A percentile compares a stretch with the other conserved stretches of the same genome.
These are phyloP conservation scores for Naganishia albida DNA, from an alignment of 1,284 basidiomycete species.

Conservation along the genomic window DNA sequence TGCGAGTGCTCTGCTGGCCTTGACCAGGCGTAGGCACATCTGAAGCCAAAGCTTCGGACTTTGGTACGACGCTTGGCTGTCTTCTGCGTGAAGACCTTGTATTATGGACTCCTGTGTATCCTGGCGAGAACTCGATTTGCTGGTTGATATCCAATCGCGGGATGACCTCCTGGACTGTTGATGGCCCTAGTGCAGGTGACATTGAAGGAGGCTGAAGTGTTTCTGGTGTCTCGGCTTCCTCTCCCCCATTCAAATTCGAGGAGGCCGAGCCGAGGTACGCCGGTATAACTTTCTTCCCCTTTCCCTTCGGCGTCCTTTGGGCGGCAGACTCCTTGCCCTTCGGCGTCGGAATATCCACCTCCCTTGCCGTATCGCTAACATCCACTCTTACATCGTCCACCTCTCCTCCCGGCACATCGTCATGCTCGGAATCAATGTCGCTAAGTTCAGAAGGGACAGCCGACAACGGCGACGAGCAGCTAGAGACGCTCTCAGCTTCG, in stretches of 20 bases:
- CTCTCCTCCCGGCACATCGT: no score
- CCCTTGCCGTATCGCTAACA: no score
- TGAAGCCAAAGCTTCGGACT: not conserved
- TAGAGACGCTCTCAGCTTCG: not conserved
- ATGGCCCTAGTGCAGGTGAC: not conserved
- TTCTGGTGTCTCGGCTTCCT: not conserved
- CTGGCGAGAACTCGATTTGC: not conserved
- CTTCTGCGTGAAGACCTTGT: not conserved
- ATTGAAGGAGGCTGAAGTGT: not conserved
- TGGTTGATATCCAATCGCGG: not conserved
- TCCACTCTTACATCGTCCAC: no score
- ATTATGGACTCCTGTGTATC: not conserved
- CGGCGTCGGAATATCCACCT: no score
- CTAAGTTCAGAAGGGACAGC: not conserved
- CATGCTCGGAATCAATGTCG: no score
- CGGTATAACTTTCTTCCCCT: no score
- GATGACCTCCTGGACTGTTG: no score
- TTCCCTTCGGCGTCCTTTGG: no score
- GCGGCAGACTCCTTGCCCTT: no score
- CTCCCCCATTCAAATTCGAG: not conserved
- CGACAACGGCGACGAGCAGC: conserved; percentile 12
- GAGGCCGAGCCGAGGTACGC: no score
- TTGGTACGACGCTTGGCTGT: not conserved
- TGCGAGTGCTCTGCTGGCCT: no score
- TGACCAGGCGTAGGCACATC: no score